Percentiles rank a stretch among this genome's conserved stretches.
These are phyloP conservation scores for Stachybotrys chlorohalonatus DNA, from an alignment of 2,329 filamentous ascomycete species.

Conservation along the genomic window DNA sequence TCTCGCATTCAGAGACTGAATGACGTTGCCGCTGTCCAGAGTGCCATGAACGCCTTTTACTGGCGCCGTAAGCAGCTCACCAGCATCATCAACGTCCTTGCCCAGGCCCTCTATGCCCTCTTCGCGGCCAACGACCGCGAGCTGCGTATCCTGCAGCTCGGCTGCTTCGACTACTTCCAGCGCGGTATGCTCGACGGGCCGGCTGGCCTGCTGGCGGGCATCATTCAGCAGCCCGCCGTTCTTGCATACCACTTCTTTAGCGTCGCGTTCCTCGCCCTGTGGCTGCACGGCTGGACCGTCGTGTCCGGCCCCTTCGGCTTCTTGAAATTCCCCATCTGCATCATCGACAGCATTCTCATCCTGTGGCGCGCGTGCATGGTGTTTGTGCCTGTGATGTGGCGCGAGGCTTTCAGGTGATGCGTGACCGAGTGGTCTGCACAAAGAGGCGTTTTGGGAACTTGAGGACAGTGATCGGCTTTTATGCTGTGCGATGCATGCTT, in stretches of 20 bases:
- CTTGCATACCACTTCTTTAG: constrained; percentile 92
- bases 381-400: constrained; percentile 72
- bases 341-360: constrained; percentile 58
- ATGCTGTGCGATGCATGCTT: background rate
- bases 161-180: constrained; percentile 91
- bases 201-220: constrained; percentile 69
- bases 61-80: constrained; percentile 77
- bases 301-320: constrained; percentile 26
- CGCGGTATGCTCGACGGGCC: constrained; percentile 68
- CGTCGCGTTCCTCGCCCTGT: constrained; percentile 82
- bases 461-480: background rate
- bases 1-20: constrained; percentile 58
- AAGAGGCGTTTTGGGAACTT: background rate
- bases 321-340: constrained; percentile 45
- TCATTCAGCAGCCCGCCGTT: constrained; percentile 67
- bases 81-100: constrained; percentile 94
- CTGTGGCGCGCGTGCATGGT: constrained; percentile 75
- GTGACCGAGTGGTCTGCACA: too few relatives aligned
- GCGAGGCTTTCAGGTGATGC: constrained; percentile 39
- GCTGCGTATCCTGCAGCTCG: constrained; percentile 71
- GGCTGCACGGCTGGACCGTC: constrained; percentile 41
- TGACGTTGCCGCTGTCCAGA: constrained; percentile 55
- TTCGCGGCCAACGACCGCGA: constrained; percentile 79
- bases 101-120: constrained; percentile 82
- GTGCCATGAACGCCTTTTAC: constrained; percentile 69